Percentiles rank a stretch among this genome's conserved stretches.
Conservation (phyloP, 108 stramenopile species). For the Stephanodiscus minutulus region DNA sequence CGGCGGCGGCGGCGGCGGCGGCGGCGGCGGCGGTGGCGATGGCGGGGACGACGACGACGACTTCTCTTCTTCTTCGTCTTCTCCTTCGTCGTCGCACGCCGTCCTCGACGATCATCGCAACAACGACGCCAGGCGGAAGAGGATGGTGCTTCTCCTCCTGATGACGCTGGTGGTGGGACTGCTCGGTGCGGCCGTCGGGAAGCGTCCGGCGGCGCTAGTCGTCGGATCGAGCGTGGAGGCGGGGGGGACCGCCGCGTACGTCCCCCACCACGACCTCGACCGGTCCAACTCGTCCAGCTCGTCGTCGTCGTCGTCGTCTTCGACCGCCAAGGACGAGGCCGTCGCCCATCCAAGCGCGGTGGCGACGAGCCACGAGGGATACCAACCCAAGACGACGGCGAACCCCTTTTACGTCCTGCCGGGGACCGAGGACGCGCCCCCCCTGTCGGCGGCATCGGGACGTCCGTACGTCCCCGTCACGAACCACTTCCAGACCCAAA, state of each 20-base stretch:
- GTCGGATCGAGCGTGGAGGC: conserved; percentile 18
- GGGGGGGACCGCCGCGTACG: not conserved
- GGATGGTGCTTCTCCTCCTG: conserved; percentile 21
- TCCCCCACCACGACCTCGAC: not conserved
- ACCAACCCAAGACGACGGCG: conserved; percentile 20
- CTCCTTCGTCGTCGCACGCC: too few species aligned
- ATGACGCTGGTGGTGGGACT: conserved; percentile 21
- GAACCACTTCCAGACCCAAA: conserved; percentile 40
- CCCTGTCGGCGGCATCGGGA: too few species aligned
- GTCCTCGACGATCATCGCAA: too few species aligned
- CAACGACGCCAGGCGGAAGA: conserved; percentile 18
- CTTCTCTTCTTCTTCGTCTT: too few species aligned
- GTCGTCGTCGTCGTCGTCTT: not conserved
- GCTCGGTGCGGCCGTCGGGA: conserved; percentile 19
- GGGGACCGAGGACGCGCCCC: too few species aligned
- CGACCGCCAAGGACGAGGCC: conserved; percentile 5
- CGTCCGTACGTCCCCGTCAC: conserved; percentile 28
- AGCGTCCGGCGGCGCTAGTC: conserved; percentile 21
- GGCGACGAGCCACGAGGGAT: conserved; percentile 13
- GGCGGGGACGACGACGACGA: too few species aligned
- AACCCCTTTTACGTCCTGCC: conserved; percentile 21
- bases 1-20: too few species aligned
- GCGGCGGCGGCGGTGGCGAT: too few species aligned
- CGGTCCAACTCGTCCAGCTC: too few species aligned
- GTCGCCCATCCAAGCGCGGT: not conserved